Percentiles rank a stretch among this genome's conserved stretches.
phyloP scores from a whole-genome alignment of 2,329 filamentous ascomycete genomes.

The Kalmusia sp. region DNA sequence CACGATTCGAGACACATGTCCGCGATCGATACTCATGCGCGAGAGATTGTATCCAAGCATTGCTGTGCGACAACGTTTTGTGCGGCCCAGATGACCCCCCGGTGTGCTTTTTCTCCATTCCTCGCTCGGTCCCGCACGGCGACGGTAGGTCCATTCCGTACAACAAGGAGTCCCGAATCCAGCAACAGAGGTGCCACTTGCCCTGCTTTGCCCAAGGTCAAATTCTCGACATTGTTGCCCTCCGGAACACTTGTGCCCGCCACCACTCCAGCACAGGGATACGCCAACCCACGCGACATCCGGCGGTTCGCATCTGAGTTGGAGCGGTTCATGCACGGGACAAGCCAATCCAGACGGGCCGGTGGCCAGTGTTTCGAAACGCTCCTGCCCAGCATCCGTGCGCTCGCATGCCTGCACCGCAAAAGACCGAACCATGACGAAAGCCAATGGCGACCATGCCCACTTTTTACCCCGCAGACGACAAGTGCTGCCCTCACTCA shows the following conservation, averaged over 20 bases:
- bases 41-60: slow-evolving; percentile 12
- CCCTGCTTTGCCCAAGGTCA: neutral
- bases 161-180: slow-evolving; percentile 1
- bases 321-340: slow-evolving; percentile 26
- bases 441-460: slow-evolving; percentile 16
- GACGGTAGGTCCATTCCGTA: slow-evolving; percentile 13
- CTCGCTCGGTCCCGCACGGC: slow-evolving; percentile 11
- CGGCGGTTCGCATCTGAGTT: slow-evolving; percentile 22
- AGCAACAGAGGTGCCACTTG: neutral
- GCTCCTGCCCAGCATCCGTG: slow-evolving; percentile 14
- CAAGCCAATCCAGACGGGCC: slow-evolving; percentile 20
- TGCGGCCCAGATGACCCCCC: slow-evolving; percentile 21
- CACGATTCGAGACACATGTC: slow-evolving; percentile 14
- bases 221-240: slow-evolving; percentile 1
- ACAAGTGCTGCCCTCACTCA: neutral
- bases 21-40: slow-evolving; percentile 7
- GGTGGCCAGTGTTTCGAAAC: slow-evolving; percentile 24
- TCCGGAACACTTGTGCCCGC: slow-evolving; percentile 14
- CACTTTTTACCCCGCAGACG: slow-evolving; percentile 20
- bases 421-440: slow-evolving; percentile 19
- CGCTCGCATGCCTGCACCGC: slow-evolving; percentile 1
- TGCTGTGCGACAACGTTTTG: slow-evolving; percentile 16
- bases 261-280: slow-evolving; percentile 15
- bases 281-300: slow-evolving; percentile 20
- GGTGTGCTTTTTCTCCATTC: slow-evolving; percentile 8